Evolutionary conservation across 768 basidiomycete species (phyloP), one percentile per base, ranked within the genome.

Genomic region (Boletales sp.): DNA sequence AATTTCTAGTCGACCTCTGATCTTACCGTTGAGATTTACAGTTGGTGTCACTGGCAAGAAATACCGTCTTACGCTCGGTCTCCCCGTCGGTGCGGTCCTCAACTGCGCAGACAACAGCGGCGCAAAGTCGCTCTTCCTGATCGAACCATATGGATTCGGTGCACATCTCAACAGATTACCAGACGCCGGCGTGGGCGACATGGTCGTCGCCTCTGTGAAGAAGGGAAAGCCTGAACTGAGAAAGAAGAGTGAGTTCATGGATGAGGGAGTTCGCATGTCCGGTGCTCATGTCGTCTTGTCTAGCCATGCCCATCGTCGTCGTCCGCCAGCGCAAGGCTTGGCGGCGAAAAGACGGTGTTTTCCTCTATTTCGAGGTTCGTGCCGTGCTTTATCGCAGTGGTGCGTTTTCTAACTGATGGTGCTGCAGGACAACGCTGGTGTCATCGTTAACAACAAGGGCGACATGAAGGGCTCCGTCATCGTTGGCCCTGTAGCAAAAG

Each of bases 391-490:
- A 13, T 19, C 27, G 17, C 17, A n/a, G 18, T 15, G 12, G 8
- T 10, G 5, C 27, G 21, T 11, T 13, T 35, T 4, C 30, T 36
- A 6, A 50, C n/a, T 41, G 14, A 8, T 5, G 10, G 8, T 10
- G 14, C 10, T 40, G 15, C 36, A 87, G 87, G 93, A 95, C 73
- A 94, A 94, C 68, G 94, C 93, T 38, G 93, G 94, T 71, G 94
- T 95, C 48, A 95, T 95, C 55, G 93, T 97, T 63, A 97, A 97
- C 78, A 87, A 90, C 66, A 97, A 97, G 81, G 95, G 95, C 64
- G 97, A 99, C 78, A 99, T 99, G 97, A 99, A 99, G 80, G 95
- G 95, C 43, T 94, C 91, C 45, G 90, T 91, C 53, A 95, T 97
- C 68, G 90, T 93, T 32, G 93, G 93, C 50, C 94, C 93, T 36